Percentiles rank a stretch among this genome's conserved stretches.
These are phyloP conservation scores for Knufia petricola DNA, from an alignment of 2,329 filamentous ascomycete species.

Conservation along the genomic window DNA sequence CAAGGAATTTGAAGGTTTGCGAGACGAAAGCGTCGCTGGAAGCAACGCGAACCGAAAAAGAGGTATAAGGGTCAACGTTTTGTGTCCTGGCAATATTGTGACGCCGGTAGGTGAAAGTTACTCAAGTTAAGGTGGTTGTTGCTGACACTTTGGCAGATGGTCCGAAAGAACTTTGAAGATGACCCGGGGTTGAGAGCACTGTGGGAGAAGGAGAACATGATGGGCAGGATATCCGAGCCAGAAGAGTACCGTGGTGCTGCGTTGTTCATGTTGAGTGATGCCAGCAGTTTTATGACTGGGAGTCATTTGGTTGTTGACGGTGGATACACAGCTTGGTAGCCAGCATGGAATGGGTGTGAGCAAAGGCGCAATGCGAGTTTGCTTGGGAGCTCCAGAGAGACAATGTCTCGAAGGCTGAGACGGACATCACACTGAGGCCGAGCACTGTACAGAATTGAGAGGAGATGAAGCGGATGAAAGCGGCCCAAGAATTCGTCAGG, in stretches of 20 bases:
- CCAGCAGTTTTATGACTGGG: conserved; percentile 48
- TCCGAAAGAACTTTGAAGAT: conserved; percentile 32
- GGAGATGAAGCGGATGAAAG: too few species aligned
- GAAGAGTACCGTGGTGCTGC: conserved; percentile 56
- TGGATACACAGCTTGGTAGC: conserved; percentile 42
- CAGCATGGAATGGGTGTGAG: background rate
- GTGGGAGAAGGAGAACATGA: conserved; percentile 82
- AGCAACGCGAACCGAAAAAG: conserved; percentile 19
- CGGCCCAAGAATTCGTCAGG: too few species aligned
- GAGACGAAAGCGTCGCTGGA: background rate
- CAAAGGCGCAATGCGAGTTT: background rate
- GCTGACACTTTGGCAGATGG: conserved; percentile 28
- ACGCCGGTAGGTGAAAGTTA: conserved; percentile 42
- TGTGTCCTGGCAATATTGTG: conserved; percentile 36
- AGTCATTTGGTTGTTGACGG: conserved; percentile 53
- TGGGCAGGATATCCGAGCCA: conserved; percentile 57
- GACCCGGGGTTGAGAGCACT: conserved; percentile 47
- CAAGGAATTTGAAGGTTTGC: conserved; percentile 12
- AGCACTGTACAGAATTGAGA: too few species aligned
- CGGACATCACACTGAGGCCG: too few species aligned
- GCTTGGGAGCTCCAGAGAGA: background rate
- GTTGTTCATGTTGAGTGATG: conserved; percentile 40
- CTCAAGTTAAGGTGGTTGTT: background rate
- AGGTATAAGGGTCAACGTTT: conserved; percentile 40
- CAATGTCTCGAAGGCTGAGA: background rate